A percentile compares a stretch with the other conserved stretches of the same genome.
These are phyloP conservation scores for Vigna mungo DNA, from an alignment of 306 rosid genomes.

Conservation along the genomic window DNA sequence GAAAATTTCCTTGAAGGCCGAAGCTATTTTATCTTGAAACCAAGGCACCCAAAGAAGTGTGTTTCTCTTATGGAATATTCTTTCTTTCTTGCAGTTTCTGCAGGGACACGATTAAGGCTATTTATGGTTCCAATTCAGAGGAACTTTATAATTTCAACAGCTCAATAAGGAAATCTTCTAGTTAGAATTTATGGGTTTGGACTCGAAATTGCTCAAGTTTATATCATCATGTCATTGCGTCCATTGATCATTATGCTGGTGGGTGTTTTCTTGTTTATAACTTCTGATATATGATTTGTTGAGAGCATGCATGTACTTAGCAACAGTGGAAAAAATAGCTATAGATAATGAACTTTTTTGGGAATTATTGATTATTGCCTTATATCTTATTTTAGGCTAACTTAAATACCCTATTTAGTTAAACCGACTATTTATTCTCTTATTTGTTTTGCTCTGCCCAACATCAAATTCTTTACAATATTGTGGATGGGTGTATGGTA, in stretches of 20 bases:
- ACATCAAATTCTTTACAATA: neutral
- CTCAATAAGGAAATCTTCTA: constrained; percentile 49
- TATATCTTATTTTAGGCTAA: constrained; percentile 12
- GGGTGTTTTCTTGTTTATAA: constrained; percentile 21
- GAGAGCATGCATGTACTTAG: neutral
- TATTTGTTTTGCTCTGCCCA: neutral
- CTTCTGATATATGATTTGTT: constrained; percentile 5
- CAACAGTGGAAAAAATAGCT: constrained; percentile 22
- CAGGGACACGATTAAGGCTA: constrained; percentile 74
- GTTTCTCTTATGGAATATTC: constrained; percentile 40
- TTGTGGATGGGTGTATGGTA: neutral
- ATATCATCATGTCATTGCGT: constrained; percentile 11
- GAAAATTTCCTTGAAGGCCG: constrained; percentile 21
- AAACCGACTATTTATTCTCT: neutral
- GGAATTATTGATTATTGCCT: neutral
- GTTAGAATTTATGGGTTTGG: constrained; percentile 41
- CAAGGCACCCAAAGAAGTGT: neutral
- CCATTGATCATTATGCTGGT: constrained; percentile 17
- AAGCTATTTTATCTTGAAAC: constrained; percentile 18
- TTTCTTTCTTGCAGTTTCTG: constrained; percentile 67
- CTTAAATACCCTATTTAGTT: neutral
- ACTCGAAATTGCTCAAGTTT: constrained; percentile 40
- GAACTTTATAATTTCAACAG: constrained; percentile 71
- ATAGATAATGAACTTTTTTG: neutral
- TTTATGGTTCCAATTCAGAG: constrained; percentile 78